A percentile compares a stretch with the other conserved stretches of the same genome.
Conservation (phyloP, 495 filamentous ascomycete genomes). For the Immersiella caudata region DNA sequence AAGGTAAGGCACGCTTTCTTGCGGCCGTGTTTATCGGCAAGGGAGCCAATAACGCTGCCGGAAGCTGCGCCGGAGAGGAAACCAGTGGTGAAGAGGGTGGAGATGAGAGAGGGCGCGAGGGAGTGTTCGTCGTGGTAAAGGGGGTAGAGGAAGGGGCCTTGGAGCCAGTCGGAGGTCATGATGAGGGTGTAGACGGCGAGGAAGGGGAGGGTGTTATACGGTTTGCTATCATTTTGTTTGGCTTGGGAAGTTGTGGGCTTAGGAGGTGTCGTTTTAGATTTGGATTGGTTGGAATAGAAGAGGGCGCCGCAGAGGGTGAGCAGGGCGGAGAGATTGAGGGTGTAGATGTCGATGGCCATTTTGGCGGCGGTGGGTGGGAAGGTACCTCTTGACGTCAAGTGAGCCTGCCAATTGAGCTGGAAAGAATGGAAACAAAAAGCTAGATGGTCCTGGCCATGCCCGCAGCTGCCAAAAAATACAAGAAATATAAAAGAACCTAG, state of each 20-base stretch:
- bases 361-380: not conserved
- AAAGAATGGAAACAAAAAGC: not conserved
- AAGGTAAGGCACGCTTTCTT: slow-evolving; percentile 51
- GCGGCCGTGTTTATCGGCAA: slow-evolving; percentile 56
- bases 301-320: slow-evolving; percentile 32
- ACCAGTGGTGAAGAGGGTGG: slow-evolving; percentile 54
- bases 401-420: not conserved
- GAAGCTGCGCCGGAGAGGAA: slow-evolving; percentile 54
- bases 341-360: slow-evolving; percentile 32
- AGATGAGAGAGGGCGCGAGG: slow-evolving; percentile 48
- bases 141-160: slow-evolving; percentile 60
- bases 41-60: slow-evolving; percentile 50
- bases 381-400: not conserved
- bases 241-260: not conserved
- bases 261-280: too few relatives aligned
- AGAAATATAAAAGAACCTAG: not conserved
- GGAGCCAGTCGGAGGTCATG: slow-evolving; percentile 59
- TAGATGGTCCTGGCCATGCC: not conserved
- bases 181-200: slow-evolving; percentile 52
- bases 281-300: slow-evolving; percentile 18
- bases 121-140: slow-evolving; percentile 56
- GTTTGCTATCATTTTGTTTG: not conserved
- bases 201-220: slow-evolving; percentile 35
- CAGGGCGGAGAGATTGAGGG: slow-evolving; percentile 30
- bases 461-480: not conserved